Base-by-base conservation (phyloP, 2,329 filamentous ascomycete genomes). In the Trichoderma cornu-damae region DNA sequence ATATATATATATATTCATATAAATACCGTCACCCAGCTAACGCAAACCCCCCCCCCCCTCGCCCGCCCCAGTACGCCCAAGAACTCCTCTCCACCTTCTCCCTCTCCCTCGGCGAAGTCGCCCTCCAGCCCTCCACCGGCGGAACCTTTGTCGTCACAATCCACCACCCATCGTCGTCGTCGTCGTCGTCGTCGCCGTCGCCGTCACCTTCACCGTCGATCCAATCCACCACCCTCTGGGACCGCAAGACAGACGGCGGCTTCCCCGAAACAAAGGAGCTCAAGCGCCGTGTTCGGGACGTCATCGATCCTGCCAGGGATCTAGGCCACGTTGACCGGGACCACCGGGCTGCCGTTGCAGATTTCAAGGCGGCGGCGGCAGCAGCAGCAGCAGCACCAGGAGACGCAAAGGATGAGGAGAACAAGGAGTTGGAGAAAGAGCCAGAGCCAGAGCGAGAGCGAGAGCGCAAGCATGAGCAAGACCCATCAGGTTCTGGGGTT, bases 231-330 rank as follows among this genome's bases (percentile, higher is more conserved):
- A 68, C 87, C 2, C 76, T 97, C 30, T 99, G 94, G 94, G 90
- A 97, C 76, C 82, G 94, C 61, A 95, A 91, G 70, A 69, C 73
- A 3, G 87, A 96, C 68, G 89, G 89, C 28, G 92, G 94, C 0
- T 99, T 99, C 72, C 94, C 93, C 60, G 91, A 96, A 75, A 91
- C 89, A 2, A 96, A 96, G 73, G 86, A 93, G 64, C 79, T 96
- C 42, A 96, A 97, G 75, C 85, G 90, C 59, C 80, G 86, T 14
- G 84, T 96, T 4, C 79, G 93, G 58, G 89, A 96, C 73, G 79
- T 89, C 51, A 85, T 96, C 64, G 86, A 94, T 66, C 93, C 92
- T 0, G 78, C 76, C 1, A 80, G 88, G 61, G 82, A 93, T 67
- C 75, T 96, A 53, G 93, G 93, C 0, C 93, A 97, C 73, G 86